Evolutionary conservation across 2,329 filamentous ascomycete genomes (phyloP).

Genomic region (Fonsecaea nubica): DNA sequence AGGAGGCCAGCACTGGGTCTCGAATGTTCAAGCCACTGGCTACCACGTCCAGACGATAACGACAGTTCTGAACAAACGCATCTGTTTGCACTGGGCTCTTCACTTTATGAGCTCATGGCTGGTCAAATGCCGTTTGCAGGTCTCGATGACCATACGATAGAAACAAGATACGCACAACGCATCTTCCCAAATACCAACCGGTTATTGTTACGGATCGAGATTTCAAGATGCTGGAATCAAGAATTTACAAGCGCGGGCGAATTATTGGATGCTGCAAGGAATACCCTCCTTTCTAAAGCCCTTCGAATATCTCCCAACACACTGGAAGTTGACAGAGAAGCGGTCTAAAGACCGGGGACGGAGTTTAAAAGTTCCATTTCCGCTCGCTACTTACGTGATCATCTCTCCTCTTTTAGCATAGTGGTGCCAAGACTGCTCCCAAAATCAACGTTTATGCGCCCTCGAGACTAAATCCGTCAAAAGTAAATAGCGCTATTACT

Average conservation of each 20-base stretch:
- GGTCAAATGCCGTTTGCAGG: constrained; percentile 4
- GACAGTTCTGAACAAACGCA: constrained; percentile 5
- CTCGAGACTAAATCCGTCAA: too few relatives aligned
- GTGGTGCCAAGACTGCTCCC: too few relatives aligned
- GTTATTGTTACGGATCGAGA: constrained; percentile 6
- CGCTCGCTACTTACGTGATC: too few relatives aligned
- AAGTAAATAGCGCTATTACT: too few relatives aligned
- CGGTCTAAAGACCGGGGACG: too few relatives aligned
- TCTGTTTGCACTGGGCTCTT: constrained; percentile 19
- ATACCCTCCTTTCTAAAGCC: too few relatives aligned
- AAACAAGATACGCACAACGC: neutral
- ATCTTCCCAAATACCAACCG: constrained; percentile 10
- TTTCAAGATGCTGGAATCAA: constrained; percentile 9
- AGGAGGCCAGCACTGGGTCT: neutral
- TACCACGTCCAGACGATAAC: constrained; percentile 8
- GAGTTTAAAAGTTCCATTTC: too few relatives aligned
- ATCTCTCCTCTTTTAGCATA: too few relatives aligned
- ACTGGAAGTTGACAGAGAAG: too few relatives aligned
- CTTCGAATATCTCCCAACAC: too few relatives aligned
- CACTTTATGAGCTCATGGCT: constrained; percentile 15
- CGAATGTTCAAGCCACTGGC: constrained; percentile 10
- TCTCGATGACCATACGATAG: constrained; percentile 8
- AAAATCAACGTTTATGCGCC: too few relatives aligned
- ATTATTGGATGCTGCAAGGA: too few relatives aligned
- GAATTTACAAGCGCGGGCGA: neutral